Conservation (phyloP, 2,329 filamentous ascomycete species). For the Macroventuria anomochaeta region DNA sequence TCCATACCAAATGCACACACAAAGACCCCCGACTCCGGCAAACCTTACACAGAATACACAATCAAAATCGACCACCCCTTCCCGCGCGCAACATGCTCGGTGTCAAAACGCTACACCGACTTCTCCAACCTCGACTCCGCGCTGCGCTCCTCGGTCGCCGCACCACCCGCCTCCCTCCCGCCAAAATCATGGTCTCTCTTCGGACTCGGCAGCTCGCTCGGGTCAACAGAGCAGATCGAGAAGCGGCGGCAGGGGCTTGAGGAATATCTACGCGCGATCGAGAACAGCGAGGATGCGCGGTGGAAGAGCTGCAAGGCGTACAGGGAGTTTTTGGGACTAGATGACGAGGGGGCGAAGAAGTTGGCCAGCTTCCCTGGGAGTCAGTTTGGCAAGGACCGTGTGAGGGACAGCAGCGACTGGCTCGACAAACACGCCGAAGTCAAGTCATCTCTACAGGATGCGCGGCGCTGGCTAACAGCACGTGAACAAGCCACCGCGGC, state of each 20-base stretch:
- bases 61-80: conserved; percentile 78
- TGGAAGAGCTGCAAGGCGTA: conserved; percentile 78
- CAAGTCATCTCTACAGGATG: conserved; percentile 73
- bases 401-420: conserved; percentile 68
- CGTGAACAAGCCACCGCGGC: conserved; percentile 68
- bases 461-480: conserved; percentile 68
- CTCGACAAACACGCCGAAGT: conserved; percentile 77
- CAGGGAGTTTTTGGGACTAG: conserved; percentile 74
- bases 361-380: conserved; percentile 32
- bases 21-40: conserved; percentile 57
- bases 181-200: conserved; percentile 71
- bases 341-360: conserved; percentile 31
- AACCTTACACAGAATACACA: conserved; percentile 79
- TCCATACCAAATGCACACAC: conserved; percentile 58
- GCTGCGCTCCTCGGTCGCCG: conserved; percentile 66
- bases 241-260: conserved; percentile 73
- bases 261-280: conserved; percentile 73
- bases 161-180: conserved; percentile 73
- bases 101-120: conserved; percentile 84
- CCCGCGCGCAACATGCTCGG: conserved; percentile 75
- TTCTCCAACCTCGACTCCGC: conserved; percentile 71
- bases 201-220: conserved; percentile 63
- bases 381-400: conserved; percentile 48
- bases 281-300: conserved; percentile 73
- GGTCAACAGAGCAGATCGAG: conserved; percentile 72